A percentile compares a stretch with the other conserved stretches of the same genome.
These are phyloP conservation scores for Rhazya stricta DNA, from an alignment of 257 asterid species.

Conservation along the genomic window DNA sequence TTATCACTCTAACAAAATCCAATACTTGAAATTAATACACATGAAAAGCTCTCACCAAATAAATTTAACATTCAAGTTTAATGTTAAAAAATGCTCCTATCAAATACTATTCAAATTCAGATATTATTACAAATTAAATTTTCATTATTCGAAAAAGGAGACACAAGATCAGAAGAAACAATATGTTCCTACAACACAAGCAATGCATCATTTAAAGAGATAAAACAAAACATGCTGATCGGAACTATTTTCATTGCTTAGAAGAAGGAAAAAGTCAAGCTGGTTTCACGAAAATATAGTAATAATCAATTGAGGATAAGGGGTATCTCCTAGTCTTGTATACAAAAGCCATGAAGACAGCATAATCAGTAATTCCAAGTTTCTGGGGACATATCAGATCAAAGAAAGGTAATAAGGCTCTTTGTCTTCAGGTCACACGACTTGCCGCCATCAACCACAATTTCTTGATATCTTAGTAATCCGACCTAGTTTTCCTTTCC, in stretches of 20 bases:
- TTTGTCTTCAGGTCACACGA: not conserved
- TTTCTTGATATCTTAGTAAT: too few relatives aligned
- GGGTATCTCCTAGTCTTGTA: conserved; percentile 67
- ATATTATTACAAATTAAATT: too few relatives aligned
- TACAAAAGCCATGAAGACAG: conserved; percentile 53
- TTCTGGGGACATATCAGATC: conserved; percentile 21
- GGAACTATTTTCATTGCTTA: not conserved
- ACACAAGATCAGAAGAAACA: conserved; percentile 56
- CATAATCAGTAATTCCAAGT: conserved; percentile 46
- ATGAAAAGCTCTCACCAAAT: too few relatives aligned
- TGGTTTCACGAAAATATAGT: not conserved
- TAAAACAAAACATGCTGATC: not conserved
- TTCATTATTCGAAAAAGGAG: too few relatives aligned
- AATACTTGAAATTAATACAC: too few relatives aligned
- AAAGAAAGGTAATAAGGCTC: not conserved
- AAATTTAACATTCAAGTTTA: too few relatives aligned
- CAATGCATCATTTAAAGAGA: not conserved
- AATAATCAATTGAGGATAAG: too few relatives aligned
- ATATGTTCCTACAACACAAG: conserved; percentile 41
- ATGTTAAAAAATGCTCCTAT: too few relatives aligned
- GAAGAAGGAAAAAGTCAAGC: not conserved
- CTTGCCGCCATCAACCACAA: not conserved
- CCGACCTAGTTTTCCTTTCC: too few relatives aligned
- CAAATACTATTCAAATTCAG: too few relatives aligned
- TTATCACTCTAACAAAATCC: too few relatives aligned